These are phyloP conservation scores for Puccinia polysora DNA, from an alignment of 1,284 basidiomycete genomes.

Conservation along the genomic window DNA sequence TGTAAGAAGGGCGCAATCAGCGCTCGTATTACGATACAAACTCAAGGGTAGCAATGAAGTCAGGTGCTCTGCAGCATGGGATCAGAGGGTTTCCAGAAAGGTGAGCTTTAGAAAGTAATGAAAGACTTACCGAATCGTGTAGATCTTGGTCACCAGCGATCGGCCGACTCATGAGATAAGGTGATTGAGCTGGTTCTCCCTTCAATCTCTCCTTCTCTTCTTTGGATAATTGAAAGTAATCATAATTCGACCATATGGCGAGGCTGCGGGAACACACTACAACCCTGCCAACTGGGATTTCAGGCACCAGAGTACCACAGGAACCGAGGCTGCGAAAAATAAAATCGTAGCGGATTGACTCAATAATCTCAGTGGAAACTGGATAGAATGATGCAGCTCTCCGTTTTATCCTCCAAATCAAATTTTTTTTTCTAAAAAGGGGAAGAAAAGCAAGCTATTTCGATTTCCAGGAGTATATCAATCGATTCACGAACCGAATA, in stretches of 20 bases:
- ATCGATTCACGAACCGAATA: too few relatives aligned
- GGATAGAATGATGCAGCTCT: too few relatives aligned
- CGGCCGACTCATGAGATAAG: constrained; percentile 22
- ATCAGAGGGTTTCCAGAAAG: too few relatives aligned
- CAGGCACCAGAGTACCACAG: constrained; percentile 36
- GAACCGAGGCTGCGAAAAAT: constrained; percentile 36
- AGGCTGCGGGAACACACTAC: constrained; percentile 34
- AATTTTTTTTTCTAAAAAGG: too few relatives aligned
- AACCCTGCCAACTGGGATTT: constrained; percentile 31
- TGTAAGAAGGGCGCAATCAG: too few relatives aligned
- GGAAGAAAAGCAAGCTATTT: too few relatives aligned
- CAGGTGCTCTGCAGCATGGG: not conserved
- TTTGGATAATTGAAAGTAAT: constrained; percentile 18
- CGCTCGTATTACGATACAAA: too few relatives aligned
- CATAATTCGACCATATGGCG: constrained; percentile 38
- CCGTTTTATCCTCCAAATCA: too few relatives aligned
- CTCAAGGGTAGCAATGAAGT: not conserved
- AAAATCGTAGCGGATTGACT: too few relatives aligned
- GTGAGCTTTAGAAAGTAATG: not conserved
- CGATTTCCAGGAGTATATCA: too few relatives aligned
- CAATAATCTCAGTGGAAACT: too few relatives aligned
- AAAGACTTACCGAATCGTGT: constrained; percentile 12
- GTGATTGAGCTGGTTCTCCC: not conserved
- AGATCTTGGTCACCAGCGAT: constrained; percentile 16
- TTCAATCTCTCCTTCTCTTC: not conserved